Conservation (phyloP, 139 green algal species). For the Chara braunii region DNA sequence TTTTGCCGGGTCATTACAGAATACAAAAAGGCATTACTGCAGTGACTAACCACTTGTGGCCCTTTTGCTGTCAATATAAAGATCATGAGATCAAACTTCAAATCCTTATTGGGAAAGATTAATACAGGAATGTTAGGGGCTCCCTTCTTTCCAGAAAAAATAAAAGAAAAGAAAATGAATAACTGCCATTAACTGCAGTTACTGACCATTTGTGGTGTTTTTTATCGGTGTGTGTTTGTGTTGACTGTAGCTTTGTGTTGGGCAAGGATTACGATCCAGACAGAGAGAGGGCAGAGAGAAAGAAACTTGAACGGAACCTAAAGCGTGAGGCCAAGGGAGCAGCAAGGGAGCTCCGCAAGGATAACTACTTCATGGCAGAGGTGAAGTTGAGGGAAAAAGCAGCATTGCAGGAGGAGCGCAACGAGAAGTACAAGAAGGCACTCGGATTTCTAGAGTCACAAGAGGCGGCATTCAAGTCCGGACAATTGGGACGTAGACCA, state of each 20-base stretch:
- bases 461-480: constrained; percentile 13
- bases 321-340: constrained; percentile 50
- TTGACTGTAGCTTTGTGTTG: constrained; percentile 16
- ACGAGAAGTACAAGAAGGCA: constrained; percentile 36
- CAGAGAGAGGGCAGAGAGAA: constrained; percentile 42
- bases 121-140: too few species aligned
- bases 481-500: constrained; percentile 27
- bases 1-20: too few species aligned
- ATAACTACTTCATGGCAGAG: constrained; percentile 48
- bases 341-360: constrained; percentile 84
- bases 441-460: constrained; percentile 65
- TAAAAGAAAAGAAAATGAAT: too few species aligned
- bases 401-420: constrained; percentile 47
- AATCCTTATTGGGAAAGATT: too few species aligned
- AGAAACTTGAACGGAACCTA: constrained; percentile 42
- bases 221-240: background rate
- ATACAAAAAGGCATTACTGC: too few species aligned
- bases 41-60: too few species aligned
- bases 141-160: background rate
- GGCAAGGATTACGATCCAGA: constrained; percentile 49
- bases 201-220: background rate
- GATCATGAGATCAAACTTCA: too few species aligned
- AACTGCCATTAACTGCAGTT: background rate
- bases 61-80: too few species aligned
- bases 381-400: constrained; percentile 32